Conservation (phyloP, 208 protist genomes). For the Paratrypanosoma confusum region DNA sequence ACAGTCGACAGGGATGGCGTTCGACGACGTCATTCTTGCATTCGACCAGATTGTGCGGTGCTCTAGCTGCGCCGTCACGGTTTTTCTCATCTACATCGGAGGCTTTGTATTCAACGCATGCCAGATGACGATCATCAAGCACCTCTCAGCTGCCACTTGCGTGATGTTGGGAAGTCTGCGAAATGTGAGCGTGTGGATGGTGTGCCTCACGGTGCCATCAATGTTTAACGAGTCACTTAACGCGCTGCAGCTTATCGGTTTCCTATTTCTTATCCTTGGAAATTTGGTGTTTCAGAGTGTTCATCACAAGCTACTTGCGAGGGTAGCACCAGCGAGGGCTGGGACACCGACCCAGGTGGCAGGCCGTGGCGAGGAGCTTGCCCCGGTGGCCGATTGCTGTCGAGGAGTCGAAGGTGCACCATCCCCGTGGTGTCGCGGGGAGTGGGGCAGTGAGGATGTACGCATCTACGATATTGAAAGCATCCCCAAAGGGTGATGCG, state of each 20-base stretch:
- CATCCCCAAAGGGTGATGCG: no score
- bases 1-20: conserved; percentile 25
- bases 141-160: conserved; percentile 49
- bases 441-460: no score
- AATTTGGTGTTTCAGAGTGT: conserved; percentile 61
- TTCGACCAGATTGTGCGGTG: conserved; percentile 40
- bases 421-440: no score
- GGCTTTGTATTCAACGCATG: conserved; percentile 56
- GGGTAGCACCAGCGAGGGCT: no score
- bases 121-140: conserved; percentile 55
- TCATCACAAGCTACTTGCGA: no score
- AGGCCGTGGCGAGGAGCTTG: no score
- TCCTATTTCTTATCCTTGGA: conserved; percentile 36
- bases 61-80: conserved; percentile 24
- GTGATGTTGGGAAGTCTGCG: conserved; percentile 66
- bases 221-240: conserved; percentile 62
- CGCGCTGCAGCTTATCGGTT: conserved; percentile 50
- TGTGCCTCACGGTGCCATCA: conserved; percentile 38
- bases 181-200: conserved; percentile 56
- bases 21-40: conserved; percentile 53
- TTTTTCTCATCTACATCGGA: conserved; percentile 33
- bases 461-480: no score
- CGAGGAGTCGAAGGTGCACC: no score
- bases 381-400: no score
- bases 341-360: no score